These are phyloP conservation scores for Mariannaea elegans DNA, from an alignment of 2,329 filamentous ascomycete species.

Conservation along the genomic window DNA sequence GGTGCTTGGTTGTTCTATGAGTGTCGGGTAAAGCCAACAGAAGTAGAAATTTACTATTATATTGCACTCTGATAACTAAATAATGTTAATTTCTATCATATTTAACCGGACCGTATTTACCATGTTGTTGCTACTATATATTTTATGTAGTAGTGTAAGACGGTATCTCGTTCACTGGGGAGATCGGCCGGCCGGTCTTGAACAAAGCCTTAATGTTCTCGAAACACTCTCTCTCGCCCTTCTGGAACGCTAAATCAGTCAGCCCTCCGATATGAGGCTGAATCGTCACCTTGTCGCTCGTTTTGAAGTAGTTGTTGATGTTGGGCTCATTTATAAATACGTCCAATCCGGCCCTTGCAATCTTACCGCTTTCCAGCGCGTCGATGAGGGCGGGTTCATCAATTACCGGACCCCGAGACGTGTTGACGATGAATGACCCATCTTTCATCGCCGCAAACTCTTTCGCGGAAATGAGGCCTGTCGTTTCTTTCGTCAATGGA, in stretches of 20 bases:
- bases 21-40: too few species aligned
- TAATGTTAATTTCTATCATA: too few species aligned
- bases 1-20: too few species aligned
- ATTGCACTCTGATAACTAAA: too few species aligned
- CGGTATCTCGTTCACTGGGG: conserved; percentile 46
- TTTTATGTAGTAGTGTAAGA: too few species aligned
- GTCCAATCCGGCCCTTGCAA: conserved; percentile 58
- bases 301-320: conserved; percentile 50
- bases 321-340: conserved; percentile 56
- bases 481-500: conserved; percentile 53
- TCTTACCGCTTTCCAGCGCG: conserved; percentile 56
- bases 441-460: conserved; percentile 58
- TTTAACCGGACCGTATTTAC: too few species aligned
- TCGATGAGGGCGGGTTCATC: conserved; percentile 57
- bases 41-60: too few species aligned
- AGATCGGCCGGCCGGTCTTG: conserved; percentile 47
- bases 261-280: conserved; percentile 56
- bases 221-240: conserved; percentile 54
- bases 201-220: conserved; percentile 55
- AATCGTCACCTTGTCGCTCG: conserved; percentile 51
- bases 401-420: conserved; percentile 58
- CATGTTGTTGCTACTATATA: too few species aligned
- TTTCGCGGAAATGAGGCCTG: conserved; percentile 47
- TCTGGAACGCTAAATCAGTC: conserved; percentile 54
- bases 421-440: conserved; percentile 59